phyloP scores from a whole-genome alignment of 2,329 filamentous ascomycete genomes.

The Penicillium freii region DNA sequence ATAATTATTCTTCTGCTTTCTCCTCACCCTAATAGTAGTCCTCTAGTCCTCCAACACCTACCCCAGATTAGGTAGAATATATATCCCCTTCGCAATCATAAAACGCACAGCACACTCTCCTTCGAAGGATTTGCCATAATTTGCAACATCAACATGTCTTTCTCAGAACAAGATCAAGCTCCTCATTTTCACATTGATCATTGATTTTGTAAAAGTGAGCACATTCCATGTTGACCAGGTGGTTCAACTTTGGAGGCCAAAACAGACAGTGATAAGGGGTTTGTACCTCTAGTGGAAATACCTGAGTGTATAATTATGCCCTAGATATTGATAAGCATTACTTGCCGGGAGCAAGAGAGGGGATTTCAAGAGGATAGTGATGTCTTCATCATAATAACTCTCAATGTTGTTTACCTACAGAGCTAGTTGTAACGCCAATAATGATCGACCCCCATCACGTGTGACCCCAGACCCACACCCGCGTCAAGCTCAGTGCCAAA shows the following conservation, averaged over 20 bases:
- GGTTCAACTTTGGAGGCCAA: neutral
- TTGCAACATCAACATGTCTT: no score
- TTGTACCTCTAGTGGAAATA: neutral
- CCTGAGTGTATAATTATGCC: neutral
- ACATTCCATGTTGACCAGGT: neutral
- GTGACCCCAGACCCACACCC: constrained; percentile 11
- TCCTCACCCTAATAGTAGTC: no score
- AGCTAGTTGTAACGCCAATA: neutral
- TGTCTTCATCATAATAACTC: no score
- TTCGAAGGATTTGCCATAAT: neutral
- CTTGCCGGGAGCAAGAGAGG: neutral
- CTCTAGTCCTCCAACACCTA: neutral
- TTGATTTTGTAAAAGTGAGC: neutral
- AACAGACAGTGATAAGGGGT: neutral
- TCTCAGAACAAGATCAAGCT: no score
- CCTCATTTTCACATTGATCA: neutral
- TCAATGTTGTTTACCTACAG: neutral
- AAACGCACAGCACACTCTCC: neutral
- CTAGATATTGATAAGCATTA: neutral
- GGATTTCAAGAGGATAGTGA: neutral
- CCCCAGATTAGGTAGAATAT: no score
- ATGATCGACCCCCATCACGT: constrained; percentile 11
- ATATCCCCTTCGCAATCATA: neutral
- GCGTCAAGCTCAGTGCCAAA: constrained; percentile 13
- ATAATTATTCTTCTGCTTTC: no score